phyloP scores from a whole-genome alignment of 1,284 basidiomycete genomes.

The Boletus semigastroideus region DNA sequence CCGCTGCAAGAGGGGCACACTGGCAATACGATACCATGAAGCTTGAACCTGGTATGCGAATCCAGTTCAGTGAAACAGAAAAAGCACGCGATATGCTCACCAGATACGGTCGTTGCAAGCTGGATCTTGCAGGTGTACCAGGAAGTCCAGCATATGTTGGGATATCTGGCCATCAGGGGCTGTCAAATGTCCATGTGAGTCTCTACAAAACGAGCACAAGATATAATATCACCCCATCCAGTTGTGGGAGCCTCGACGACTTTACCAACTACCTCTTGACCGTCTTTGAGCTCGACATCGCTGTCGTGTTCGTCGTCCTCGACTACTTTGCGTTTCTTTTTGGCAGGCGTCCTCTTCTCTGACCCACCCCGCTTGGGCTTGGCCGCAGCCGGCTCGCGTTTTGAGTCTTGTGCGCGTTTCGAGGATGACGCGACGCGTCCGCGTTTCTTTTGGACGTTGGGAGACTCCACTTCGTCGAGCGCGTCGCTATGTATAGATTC shows the following conservation, averaged over 20 bases:
- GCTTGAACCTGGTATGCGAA: slow-evolving; percentile 63
- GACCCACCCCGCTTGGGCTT: slow-evolving; percentile 14
- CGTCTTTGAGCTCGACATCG: slow-evolving; percentile 56
- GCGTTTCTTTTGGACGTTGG: slow-evolving; percentile 19
- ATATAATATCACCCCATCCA: slow-evolving; percentile 60
- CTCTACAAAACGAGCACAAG: not conserved
- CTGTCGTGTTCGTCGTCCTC: slow-evolving; percentile 37
- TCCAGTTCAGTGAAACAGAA: not conserved
- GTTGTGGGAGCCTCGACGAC: slow-evolving; percentile 77
- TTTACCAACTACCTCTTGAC: slow-evolving; percentile 67
- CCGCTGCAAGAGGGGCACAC: not conserved
- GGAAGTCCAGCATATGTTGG: slow-evolving; percentile 78
- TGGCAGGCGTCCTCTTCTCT: slow-evolving; percentile 14
- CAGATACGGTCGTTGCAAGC: slow-evolving; percentile 86
- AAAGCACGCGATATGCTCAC: slow-evolving; percentile 37
- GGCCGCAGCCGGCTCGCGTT: slow-evolving; percentile 1
- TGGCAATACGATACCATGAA: slow-evolving; percentile 51
- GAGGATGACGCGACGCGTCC: slow-evolving; percentile 13
- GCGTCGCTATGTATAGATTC: slow-evolving; percentile 46
- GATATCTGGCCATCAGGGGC: slow-evolving; percentile 87
- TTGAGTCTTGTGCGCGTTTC: slow-evolving; percentile 8
- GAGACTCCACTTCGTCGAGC: slow-evolving; percentile 44
- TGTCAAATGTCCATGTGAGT: slow-evolving; percentile 29
- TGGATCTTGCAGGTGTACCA: slow-evolving; percentile 69
- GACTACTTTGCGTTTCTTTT: slow-evolving; percentile 23